Conservation (phyloP, 2,329 filamentous ascomycete species). For the Lachnellula willkommii region DNA sequence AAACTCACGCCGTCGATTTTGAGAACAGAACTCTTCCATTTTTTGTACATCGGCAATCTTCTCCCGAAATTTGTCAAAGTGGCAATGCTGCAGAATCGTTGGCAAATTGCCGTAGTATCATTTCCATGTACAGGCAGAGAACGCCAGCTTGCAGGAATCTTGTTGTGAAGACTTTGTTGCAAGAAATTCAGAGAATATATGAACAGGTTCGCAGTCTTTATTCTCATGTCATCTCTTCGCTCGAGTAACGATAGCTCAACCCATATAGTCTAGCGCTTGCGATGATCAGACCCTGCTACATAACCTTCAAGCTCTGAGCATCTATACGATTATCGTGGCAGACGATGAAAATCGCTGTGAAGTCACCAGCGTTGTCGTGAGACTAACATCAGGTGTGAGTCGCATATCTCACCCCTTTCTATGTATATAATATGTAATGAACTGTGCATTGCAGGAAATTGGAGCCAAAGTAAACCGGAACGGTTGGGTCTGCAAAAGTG, state of each 20-base stretch:
- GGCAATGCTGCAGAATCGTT: slow-evolving; percentile 9
- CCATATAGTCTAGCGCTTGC: slow-evolving; percentile 6
- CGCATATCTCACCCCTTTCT: background rate
- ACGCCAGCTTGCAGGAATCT: slow-evolving; percentile 2
- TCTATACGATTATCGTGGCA: slow-evolving; percentile 15
- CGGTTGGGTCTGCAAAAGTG: background rate
- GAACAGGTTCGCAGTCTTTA: slow-evolving; percentile 6
- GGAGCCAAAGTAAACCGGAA: background rate
- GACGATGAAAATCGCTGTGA: slow-evolving; percentile 8
- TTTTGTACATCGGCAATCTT: slow-evolving; percentile 10
- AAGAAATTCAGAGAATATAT: slow-evolving; percentile 13
- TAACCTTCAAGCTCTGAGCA: slow-evolving; percentile 11
- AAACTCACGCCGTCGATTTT: slow-evolving; percentile 3
- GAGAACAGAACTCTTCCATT: slow-evolving; percentile 2
- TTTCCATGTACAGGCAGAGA: slow-evolving; percentile 11
- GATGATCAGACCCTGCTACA: slow-evolving; percentile 7
- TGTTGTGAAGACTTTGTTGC: slow-evolving; percentile 13
- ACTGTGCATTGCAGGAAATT: slow-evolving; percentile 7
- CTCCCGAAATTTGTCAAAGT: background rate
- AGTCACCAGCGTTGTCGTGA: slow-evolving; percentile 1
- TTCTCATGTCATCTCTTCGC: background rate
- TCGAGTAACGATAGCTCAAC: background rate
- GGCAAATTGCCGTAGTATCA: slow-evolving; percentile 12
- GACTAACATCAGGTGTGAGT: slow-evolving; percentile 12
- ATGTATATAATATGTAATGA: background rate